A percentile compares a stretch with the other conserved stretches of the same genome.
These are phyloP conservation scores for Viola pubescens DNA, from an alignment of 441 rosid species.

Conservation along the genomic window DNA sequence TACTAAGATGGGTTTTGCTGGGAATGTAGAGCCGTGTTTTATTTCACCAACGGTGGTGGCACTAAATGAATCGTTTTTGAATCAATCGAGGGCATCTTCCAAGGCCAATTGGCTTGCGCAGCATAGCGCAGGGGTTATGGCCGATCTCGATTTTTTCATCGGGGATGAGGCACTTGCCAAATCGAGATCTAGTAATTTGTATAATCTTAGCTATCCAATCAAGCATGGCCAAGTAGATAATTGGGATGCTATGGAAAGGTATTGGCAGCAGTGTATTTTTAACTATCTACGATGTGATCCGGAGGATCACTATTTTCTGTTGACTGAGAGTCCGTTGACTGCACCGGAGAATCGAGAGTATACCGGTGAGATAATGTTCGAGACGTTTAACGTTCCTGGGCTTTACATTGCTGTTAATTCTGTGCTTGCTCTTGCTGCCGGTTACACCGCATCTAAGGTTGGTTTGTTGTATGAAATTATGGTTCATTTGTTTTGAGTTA, in stretches of 20 bases:
- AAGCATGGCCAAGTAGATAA: slow-evolving; percentile 87
- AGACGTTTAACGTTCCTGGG: slow-evolving; percentile 96
- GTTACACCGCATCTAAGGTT: slow-evolving; percentile 95
- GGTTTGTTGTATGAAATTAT: slow-evolving; percentile 10
- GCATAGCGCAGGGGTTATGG: slow-evolving; percentile 93
- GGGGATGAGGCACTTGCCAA: slow-evolving; percentile 79
- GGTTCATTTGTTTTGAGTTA: neutral
- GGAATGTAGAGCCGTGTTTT: slow-evolving; percentile 97
- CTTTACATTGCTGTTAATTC: slow-evolving; percentile 95
- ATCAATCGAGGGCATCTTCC: slow-evolving; percentile 59
- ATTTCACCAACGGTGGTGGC: slow-evolving; percentile 91
- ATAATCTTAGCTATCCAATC: slow-evolving; percentile 77
- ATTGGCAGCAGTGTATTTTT: slow-evolving; percentile 97
- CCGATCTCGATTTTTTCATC: slow-evolving; percentile 91
- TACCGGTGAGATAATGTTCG: slow-evolving; percentile 95
- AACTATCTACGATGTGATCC: slow-evolving; percentile 96
- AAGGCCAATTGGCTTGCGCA: slow-evolving; percentile 79
- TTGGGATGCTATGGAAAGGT: slow-evolving; percentile 99
- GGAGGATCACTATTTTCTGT: slow-evolving; percentile 92
- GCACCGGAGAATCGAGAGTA: slow-evolving; percentile 95
- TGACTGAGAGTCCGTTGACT: slow-evolving; percentile 96
- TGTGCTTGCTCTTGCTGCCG: slow-evolving; percentile 97
- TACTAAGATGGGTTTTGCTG: slow-evolving; percentile 95
- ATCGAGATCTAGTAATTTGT: slow-evolving; percentile 67
- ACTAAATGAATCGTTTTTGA: slow-evolving; percentile 76